Percentiles rank a stretch among this genome's conserved stretches.
Evolutionary conservation across 1,284 basidiomycete species (phyloP).

Genomic region (Papiliotrema flavescens): DNA sequence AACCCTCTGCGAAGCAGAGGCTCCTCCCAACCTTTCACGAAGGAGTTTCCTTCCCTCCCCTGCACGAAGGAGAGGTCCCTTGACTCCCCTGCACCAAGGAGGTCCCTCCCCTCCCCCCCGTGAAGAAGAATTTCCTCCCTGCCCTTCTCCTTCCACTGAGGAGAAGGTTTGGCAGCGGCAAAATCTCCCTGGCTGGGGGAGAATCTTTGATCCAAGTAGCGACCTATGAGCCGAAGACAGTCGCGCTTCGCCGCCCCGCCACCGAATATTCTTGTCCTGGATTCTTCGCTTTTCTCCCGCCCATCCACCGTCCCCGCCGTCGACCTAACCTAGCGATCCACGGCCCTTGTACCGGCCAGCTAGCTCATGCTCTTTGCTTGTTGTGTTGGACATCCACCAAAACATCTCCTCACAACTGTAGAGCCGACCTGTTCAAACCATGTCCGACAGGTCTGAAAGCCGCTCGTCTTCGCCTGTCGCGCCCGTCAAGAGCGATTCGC

Average conservation of each 20-base stretch:
- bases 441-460: conserved; percentile 3
- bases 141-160: too few species aligned
- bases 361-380: background rate
- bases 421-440: background rate
- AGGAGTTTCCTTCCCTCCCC: too few species aligned
- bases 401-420: background rate
- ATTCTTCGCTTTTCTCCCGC: conserved; percentile 2
- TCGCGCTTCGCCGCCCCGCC: background rate
- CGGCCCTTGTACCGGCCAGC: background rate
- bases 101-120: too few species aligned
- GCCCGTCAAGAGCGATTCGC: background rate
- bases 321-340: background rate
- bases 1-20: too few species aligned
- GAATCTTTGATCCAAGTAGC: too few species aligned
- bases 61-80: too few species aligned
- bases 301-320: background rate
- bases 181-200: too few species aligned
- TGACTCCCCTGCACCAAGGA: too few species aligned
- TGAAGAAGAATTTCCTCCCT: too few species aligned
- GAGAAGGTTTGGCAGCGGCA: too few species aligned
- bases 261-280: background rate
- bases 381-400: background rate
- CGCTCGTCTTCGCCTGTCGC: background rate
- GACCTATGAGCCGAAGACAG: background rate
- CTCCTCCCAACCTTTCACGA: too few species aligned